Evolutionary conservation across 306 rosid genomes (phyloP), one percentile per base, ranked within the genome.

Genomic region (Cicer cuneatum): DNA sequence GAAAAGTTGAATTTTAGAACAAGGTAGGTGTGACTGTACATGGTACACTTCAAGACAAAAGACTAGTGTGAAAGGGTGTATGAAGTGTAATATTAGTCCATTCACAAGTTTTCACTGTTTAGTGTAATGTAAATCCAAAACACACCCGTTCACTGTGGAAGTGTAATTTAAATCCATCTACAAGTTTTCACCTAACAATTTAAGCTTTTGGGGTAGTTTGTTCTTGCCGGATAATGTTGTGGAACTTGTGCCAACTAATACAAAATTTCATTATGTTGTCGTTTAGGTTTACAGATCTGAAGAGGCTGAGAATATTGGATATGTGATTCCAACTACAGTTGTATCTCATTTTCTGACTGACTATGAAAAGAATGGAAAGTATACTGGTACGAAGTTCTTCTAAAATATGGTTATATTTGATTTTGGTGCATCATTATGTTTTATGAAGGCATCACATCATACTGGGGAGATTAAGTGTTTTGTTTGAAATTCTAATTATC

Each of bases 251-350:
- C 48, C 73, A 73, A 62, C 58, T 72, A 65, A 43, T 33, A 49
- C 39, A 7, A 66, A 71, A 33, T 13, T 66, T 40, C 54, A 41
- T 35, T 78, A 9, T 21, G 4, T 47, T 45, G 51, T 73, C 45
- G 39, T 86, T 86, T 92, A 94, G 99, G 99, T 94, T 81, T 90
- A 86, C 92, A 94, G 96, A 86, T 90, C 97, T 62, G 97, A 92
- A 75, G 99, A 92, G 72, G 96, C 93, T n/a, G 99, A 94, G 86
- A 94, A 94, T 87, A 94, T 94, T 82, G 99, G 99, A 66, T 94
- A 94, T 77, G 99, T 94, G 41, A 94, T 94, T 85, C 99, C 99
- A 54, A 72, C 97, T 33, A 91, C 99, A 57, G 96, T 94, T 53
- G 99, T 94, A 40, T 92, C 96, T 78, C 99, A 91, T 87, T 94